Evolutionary conservation across 2,329 filamentous ascomycete genomes (phyloP).

Genomic region (Fusarium sterilihyphosum): DNA sequence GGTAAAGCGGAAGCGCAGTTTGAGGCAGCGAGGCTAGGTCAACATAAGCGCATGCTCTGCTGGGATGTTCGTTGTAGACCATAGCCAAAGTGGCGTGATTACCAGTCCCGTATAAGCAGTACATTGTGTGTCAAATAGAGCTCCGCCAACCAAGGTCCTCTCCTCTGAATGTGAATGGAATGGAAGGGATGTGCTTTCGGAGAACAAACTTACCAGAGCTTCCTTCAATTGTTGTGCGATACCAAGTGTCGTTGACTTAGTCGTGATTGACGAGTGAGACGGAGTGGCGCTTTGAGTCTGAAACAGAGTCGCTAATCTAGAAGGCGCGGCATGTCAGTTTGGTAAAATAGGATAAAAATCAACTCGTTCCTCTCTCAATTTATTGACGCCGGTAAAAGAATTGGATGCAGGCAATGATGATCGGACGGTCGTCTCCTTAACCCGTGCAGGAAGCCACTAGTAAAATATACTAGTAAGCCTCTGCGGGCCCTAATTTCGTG

Average conservation of each 20-base stretch:
- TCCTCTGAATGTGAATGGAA: constrained; percentile 22
- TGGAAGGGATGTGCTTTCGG: constrained; percentile 29
- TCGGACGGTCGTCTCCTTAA: constrained; percentile 8
- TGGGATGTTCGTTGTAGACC: constrained; percentile 36
- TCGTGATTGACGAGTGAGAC: neutral
- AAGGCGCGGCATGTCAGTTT: constrained; percentile 26
- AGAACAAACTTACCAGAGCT: constrained; percentile 32
- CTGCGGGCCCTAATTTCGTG: constrained; percentile 39
- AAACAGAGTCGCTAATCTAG: constrained; percentile 13
- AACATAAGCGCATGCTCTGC: constrained; percentile 18
- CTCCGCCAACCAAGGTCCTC: neutral
- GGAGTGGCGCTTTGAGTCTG: neutral
- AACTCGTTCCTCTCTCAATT: constrained; percentile 16
- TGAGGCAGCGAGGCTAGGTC: neutral
- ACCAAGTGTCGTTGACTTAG: constrained; percentile 22
- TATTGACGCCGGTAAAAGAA: neutral
- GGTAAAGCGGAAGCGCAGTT: constrained; percentile 8
- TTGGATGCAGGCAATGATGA: constrained; percentile 7
- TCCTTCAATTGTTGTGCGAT: constrained; percentile 6
- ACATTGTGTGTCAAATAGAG: constrained; percentile 25
- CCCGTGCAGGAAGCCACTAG: constrained; percentile 11
- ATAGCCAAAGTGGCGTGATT: constrained; percentile 39
- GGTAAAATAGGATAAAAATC: constrained; percentile 14
- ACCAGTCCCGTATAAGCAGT: constrained; percentile 33
- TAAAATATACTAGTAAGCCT: constrained; percentile 34